Base-by-base conservation (phyloP, 2,329 filamentous ascomycete species). In the Ascochyta fabae region DNA sequence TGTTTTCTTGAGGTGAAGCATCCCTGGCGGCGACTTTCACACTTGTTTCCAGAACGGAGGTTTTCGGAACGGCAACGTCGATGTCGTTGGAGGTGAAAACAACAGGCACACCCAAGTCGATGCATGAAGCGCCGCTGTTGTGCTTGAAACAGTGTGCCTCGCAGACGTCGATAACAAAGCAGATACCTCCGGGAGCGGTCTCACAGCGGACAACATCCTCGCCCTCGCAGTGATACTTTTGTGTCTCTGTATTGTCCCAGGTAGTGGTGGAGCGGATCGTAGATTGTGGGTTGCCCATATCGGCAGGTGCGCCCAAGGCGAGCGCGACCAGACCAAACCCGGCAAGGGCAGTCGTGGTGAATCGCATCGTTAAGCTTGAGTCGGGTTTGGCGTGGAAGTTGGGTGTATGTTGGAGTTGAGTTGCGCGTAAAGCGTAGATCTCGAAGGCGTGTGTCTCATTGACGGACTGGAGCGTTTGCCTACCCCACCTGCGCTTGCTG, bases 71-170 rank as follows among this genome's bases (percentile, higher is more conserved):
- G 10, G 26, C 6, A 7, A 5, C 4, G 4, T 42, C 23, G n/a
- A 33, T 10, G 4, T 39, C 13, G 6, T 9, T 31, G 34, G 26
- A 19, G 7, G 24, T 31, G 9, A 4, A n/a, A 12, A 24, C 15
- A 8, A 16, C 6, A n/a, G 4, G 7, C 13, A 22, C n/a, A 3
- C 23, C 41, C 40, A 41, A 44, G 29, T 49, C 41, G 3, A 49
- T 22, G 29, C 46, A 55, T 10, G 46, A 24, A n/a, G 27, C 46
- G 29, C 52, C 46, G 6, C 41, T 36, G 9, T 55, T 35, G 41
- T 42, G 41, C 5, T 35, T 12, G 41, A 39, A 45, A 41, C 52
- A 49, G 41, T 29, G 33, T 13, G 16, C 15, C 7, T 55, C 35
- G 46, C 52, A 55, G 29, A 12, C 3, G 7, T 48, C 13, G 10